A percentile compares a stretch with the other conserved stretches of the same genome.
These are phyloP conservation scores for Aspergillus sergii DNA, from an alignment of 2,329 filamentous ascomycete genomes.

Conservation along the genomic window DNA sequence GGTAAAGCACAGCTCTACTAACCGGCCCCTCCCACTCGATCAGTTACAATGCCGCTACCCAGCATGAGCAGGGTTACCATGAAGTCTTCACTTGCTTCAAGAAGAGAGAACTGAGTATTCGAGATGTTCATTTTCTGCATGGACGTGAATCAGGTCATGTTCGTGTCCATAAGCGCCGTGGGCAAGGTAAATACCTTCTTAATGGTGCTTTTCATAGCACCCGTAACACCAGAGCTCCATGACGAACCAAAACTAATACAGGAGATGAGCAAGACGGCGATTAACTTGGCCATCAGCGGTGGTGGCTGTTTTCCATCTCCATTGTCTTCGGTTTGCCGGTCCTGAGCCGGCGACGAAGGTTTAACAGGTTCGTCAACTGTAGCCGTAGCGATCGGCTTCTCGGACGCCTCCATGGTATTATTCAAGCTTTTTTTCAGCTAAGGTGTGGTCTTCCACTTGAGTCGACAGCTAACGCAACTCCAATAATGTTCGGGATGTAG, in stretches of 20 bases:
- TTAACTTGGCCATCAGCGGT: slow-evolving; percentile 38
- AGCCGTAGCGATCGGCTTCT: neutral
- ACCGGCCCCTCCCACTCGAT: slow-evolving; percentile 61
- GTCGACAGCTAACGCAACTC: neutral
- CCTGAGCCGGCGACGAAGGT: neutral
- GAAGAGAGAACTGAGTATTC: slow-evolving; percentile 61
- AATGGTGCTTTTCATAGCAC: slow-evolving; percentile 63
- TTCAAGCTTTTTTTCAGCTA: neutral
- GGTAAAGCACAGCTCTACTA: slow-evolving; percentile 5
- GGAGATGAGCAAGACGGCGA: slow-evolving; percentile 48
- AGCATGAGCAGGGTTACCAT: slow-evolving; percentile 62
- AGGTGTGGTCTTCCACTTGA: neutral
- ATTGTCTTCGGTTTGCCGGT: neutral
- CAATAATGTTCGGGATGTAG: neutral
- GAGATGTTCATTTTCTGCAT: slow-evolving; percentile 56
- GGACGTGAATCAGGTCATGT: neutral
- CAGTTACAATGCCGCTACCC: slow-evolving; percentile 58
- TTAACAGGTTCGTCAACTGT: neutral
- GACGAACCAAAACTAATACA: slow-evolving; percentile 61
- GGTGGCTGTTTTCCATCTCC: slow-evolving; percentile 25
- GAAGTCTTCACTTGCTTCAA: slow-evolving; percentile 64
- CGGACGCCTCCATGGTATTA: neutral
- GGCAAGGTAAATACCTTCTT: slow-evolving; percentile 50
- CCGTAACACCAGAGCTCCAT: slow-evolving; percentile 63
- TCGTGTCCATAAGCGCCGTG: neutral